Evolutionary conservation across 169 alveolate genomes (phyloP), one percentile per base, ranked within the genome.

Genomic region (Eimeria sp.): DNA sequence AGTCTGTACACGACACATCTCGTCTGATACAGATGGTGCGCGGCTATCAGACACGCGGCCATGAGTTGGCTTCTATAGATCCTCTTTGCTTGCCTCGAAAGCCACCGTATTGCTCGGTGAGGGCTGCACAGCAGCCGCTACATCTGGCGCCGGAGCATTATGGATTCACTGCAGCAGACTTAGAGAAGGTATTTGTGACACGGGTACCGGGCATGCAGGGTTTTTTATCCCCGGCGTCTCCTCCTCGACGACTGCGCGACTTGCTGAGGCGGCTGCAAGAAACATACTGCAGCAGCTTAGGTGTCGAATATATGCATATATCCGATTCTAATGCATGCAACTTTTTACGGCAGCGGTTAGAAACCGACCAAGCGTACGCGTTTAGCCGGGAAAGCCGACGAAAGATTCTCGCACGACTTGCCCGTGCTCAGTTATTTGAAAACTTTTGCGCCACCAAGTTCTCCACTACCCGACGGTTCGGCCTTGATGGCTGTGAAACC

Each of bases 401-500:
- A 65, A 89, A 89, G 94, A 95, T 95, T 30, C 82, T 95, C 6
- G 83, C 89, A 49, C 96, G 98, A 80, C 83, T 97, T 20, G 96
- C 97, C 57, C 95, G 98, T 83, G 98, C 98, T 25, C 96, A 95
- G 76, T 82, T 94, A 43, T 97, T 98, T 84, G 98, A 97, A 75
- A 94, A 97, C n/a, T 98, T 98, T 96, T 93, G 98, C 58, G 97
- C 95, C 7, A 87, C 93, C 14, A 97, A 97, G 86, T 99, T 99
- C 96, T 98, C 99, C 45, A 99, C 99, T 11, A 97, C 98, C 14
- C 98, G 99, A 96, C 96, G 99, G 57, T 99, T 99, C 95, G 99
- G 99, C 5, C 93, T 98, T 27, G 99, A 99, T 96, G 99, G 99
- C 27, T 98, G 98, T 57, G 99, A 98, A 95, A 96, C 98, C n/a